Percentiles rank a stretch among this genome's conserved stretches.
Evolutionary conservation across 2,329 filamentous ascomycete species (phyloP).

Genomic region (Remersonia thermophila): DNA sequence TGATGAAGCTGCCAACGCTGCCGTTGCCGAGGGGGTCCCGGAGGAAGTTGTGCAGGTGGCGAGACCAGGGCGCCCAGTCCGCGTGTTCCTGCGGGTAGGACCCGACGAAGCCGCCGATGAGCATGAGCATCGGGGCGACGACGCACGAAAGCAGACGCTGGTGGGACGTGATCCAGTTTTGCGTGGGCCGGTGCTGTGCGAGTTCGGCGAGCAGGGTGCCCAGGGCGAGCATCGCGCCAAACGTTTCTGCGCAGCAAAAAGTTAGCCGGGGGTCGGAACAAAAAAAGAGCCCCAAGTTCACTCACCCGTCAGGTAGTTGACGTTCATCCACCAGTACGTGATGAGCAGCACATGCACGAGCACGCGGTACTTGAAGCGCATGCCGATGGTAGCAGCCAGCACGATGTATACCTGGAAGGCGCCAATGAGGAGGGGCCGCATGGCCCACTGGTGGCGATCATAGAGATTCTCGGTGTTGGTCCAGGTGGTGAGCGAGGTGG

Average conservation of each 20-base stretch:
- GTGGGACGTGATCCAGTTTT: slow-evolving; percentile 31
- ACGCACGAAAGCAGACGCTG: slow-evolving; percentile 25
- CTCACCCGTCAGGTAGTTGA: slow-evolving; percentile 32
- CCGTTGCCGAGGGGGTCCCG: slow-evolving; percentile 25
- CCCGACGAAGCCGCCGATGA: slow-evolving; percentile 33
- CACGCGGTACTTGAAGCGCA: slow-evolving; percentile 35
- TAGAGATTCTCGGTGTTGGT: slow-evolving; percentile 38
- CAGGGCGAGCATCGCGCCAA: slow-evolving; percentile 38
- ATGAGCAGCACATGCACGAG: slow-evolving; percentile 33
- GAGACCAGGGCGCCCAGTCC: slow-evolving; percentile 37
- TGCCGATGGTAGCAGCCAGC: slow-evolving; percentile 33
- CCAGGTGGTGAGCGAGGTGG: slow-evolving; percentile 36
- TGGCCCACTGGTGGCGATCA: slow-evolving; percentile 43
- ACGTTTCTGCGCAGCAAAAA: slow-evolving; percentile 31
- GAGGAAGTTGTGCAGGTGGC: slow-evolving; percentile 14
- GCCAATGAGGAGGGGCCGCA: slow-evolving; percentile 35
- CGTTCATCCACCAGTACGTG: slow-evolving; percentile 36
- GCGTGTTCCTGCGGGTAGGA: slow-evolving; percentile 38
- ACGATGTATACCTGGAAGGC: slow-evolving; percentile 39
- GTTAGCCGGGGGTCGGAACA: slow-evolving; percentile 3
- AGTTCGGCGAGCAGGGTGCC: slow-evolving; percentile 40
- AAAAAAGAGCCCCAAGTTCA: neutral
- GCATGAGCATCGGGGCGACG: slow-evolving; percentile 24
- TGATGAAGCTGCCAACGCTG: slow-evolving; percentile 33
- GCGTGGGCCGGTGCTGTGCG: slow-evolving; percentile 32